phyloP scores from a whole-genome alignment of 169 alveolate genomes.

The Theileria equi region DNA sequence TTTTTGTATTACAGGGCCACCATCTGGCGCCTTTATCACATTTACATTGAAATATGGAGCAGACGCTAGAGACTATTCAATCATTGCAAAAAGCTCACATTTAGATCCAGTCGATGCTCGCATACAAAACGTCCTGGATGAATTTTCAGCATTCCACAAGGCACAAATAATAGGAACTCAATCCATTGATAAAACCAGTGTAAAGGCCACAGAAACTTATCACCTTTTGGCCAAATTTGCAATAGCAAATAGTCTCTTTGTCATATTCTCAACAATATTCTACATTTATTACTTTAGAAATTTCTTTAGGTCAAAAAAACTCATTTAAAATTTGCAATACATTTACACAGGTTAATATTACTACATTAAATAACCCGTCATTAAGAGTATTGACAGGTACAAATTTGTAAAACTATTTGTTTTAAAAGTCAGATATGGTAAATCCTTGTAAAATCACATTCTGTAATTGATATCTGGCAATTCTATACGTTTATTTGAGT shows the following conservation, averaged over 20 bases:
- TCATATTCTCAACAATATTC: conserved; percentile 45
- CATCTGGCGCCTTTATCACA: conserved; percentile 13
- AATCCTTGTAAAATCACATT: not conserved
- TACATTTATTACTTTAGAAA: conserved; percentile 52
- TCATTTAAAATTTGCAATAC: conserved; percentile 21
- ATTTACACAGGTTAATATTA: not conserved
- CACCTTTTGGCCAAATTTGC: conserved; percentile 45
- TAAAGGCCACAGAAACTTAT: conserved; percentile 56
- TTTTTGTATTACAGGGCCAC: conserved; percentile 44
- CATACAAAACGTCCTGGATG: conserved; percentile 61
- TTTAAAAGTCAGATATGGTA: not conserved
- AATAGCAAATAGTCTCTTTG: conserved; percentile 57
- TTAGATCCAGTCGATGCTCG: conserved; percentile 60
- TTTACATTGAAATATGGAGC: conserved; percentile 55
- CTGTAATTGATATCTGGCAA: conserved; percentile 31
- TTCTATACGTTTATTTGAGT: conserved; percentile 10
- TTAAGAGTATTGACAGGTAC: not conserved
- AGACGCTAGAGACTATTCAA: conserved; percentile 64
- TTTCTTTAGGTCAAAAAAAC: conserved; percentile 60
- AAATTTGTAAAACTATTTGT: not conserved
- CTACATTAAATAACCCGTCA: not conserved
- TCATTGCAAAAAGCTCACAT: conserved; percentile 62
- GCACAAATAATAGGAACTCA: conserved; percentile 59
- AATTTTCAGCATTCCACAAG: conserved; percentile 60
- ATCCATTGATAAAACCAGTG: conserved; percentile 55